These are phyloP conservation scores for Arthromyces matolae DNA, from an alignment of 768 basidiomycete species.

Conservation along the genomic window DNA sequence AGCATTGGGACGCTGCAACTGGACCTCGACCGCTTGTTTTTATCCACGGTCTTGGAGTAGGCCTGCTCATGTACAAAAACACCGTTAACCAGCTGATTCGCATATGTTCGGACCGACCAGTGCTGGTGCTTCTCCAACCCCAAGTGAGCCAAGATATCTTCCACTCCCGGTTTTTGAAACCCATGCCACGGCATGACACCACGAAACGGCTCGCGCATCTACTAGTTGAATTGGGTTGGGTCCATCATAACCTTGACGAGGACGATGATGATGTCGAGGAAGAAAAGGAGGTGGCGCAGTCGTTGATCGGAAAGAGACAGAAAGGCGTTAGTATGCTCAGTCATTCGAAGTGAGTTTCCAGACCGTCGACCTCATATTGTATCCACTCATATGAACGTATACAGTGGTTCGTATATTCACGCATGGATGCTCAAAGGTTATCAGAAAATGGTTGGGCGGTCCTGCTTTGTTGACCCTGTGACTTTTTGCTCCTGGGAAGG, in stretches of 20 bases:
- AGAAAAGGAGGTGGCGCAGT: conserved; percentile 22
- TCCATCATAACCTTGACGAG: conserved; percentile 21
- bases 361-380: background rate
- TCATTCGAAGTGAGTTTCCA: conserved; percentile 76
- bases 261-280: conserved; percentile 24
- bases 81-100: conserved; percentile 57
- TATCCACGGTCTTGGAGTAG: conserved; percentile 86
- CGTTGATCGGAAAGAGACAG: conserved; percentile 17
- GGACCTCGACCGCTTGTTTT: conserved; percentile 75
- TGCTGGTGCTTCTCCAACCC: conserved; percentile 76
- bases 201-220: conserved; percentile 53
- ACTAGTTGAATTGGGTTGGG: conserved; percentile 65
- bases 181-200: conserved; percentile 61
- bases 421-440: conserved; percentile 86
- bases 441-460: conserved; percentile 65
- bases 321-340: conserved; percentile 75
- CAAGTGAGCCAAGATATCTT: conserved; percentile 86
- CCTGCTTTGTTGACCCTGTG: conserved; percentile 89
- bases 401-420: conserved; percentile 77
- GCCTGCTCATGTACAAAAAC: conserved; percentile 66
- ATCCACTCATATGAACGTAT: background rate
- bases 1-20: conserved; percentile 53
- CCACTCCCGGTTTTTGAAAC: conserved; percentile 66
- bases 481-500: conserved; percentile 95
- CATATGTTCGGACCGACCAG: conserved; percentile 59